Evolutionary conservation across 768 basidiomycete genomes (phyloP).

Genomic region (Pulveroboletus frians): DNA sequence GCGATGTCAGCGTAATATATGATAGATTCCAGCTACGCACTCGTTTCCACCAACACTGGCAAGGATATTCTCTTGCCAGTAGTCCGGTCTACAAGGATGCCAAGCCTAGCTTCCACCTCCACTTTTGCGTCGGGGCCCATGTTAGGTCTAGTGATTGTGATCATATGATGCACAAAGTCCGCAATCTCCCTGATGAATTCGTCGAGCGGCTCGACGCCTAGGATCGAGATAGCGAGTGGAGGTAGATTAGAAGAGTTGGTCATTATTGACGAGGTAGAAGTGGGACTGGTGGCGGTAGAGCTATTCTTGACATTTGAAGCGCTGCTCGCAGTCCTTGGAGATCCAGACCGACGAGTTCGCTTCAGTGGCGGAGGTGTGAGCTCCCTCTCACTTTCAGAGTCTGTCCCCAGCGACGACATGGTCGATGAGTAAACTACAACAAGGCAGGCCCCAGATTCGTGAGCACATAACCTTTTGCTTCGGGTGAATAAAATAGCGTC

Average conservation of each 20-base stretch:
- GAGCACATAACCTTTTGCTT: constrained; percentile 1
- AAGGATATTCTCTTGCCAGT: constrained; percentile 55
- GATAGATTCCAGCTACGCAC: constrained; percentile 42
- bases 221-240: constrained; percentile 72
- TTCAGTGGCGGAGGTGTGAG: constrained; percentile 32
- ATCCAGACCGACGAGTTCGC: constrained; percentile 34
- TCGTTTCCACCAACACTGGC: constrained; percentile 79
- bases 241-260: constrained; percentile 37
- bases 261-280: constrained; percentile 19
- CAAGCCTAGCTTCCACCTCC: constrained; percentile 91
- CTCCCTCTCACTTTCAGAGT: constrained; percentile 27
- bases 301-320: constrained; percentile 22
- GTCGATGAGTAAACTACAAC: constrained; percentile 9
- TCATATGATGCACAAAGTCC: constrained; percentile 78
- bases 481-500: background rate
- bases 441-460: background rate
- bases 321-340: constrained; percentile 23
- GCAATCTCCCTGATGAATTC: constrained; percentile 91
- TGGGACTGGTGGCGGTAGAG: constrained; percentile 8
- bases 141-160: constrained; percentile 51
- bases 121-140: constrained; percentile 46
- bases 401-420: constrained; percentile 27
- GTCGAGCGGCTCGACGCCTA: constrained; percentile 86
- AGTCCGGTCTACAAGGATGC: constrained; percentile 57
- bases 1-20: background rate